Conservation (phyloP, 441 rosid species). For the Eutrema salsugineum region DNA sequence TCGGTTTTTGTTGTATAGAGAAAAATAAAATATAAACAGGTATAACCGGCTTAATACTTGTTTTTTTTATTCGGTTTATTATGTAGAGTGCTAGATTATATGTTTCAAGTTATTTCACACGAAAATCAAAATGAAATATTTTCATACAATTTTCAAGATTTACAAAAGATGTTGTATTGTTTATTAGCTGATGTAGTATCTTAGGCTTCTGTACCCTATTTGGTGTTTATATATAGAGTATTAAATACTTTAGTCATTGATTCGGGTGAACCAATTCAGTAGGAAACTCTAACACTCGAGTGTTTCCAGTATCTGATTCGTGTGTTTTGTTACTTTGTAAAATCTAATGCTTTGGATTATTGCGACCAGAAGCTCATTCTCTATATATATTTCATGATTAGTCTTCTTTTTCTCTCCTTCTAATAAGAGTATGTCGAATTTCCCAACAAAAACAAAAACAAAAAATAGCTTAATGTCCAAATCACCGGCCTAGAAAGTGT, state of each 20-base stretch:
- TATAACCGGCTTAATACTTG: background rate
- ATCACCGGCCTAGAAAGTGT: background rate
- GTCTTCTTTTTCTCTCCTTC: background rate
- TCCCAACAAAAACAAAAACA: too few species aligned
- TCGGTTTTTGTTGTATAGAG: background rate
- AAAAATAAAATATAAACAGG: background rate
- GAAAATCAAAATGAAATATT: background rate
- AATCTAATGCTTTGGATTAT: background rate
- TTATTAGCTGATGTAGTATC: background rate
- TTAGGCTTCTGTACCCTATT: background rate
- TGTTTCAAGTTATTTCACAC: slow-evolving; percentile 2
- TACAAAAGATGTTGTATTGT: background rate
- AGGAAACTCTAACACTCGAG: background rate
- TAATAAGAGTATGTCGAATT: background rate
- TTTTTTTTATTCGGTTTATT: background rate
- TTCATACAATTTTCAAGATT: background rate
- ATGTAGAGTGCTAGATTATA: background rate
- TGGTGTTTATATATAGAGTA: too few species aligned
- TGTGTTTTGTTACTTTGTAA: background rate
- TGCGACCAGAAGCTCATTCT: background rate
- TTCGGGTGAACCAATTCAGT: background rate
- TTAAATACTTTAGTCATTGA: background rate
- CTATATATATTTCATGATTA: background rate
- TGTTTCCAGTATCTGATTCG: background rate
- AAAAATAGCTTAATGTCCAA: background rate